Evolutionary conservation across 495 filamentous ascomycete species (phyloP), one percentile per base, ranked within the genome.

Genomic region (Venustampulla echinocandica): DNA sequence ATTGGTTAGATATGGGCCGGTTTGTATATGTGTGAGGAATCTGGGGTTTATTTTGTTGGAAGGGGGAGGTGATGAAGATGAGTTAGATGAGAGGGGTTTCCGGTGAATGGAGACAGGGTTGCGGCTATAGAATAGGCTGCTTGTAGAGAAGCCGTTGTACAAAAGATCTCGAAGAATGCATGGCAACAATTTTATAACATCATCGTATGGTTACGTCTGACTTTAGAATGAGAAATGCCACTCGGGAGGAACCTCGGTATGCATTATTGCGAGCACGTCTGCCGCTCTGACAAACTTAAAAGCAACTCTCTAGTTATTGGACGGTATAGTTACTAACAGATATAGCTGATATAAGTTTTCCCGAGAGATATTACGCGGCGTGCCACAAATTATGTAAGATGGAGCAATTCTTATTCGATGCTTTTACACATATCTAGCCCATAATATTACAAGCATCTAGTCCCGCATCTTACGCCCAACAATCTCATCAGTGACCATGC

Each of bases 1-100:
- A 87, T 93, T 64, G 87, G 87, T 80, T 93, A 80, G 33, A 39
- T 14, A 37, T 41, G 10, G 41, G 7, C 7, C 23, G 22, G 6
- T 57, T 39, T 57, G 49, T 57, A 48, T 43, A 47, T 35, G 36
- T 36, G 36, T 36, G 20, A 18, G 36, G 43, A 35, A 18, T 23
- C 19, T 7, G n/a, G 35, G 22, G 7, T 33, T 51, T 51, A 30
- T 5, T 46, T 46, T 49, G 18, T 51, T 46, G 22, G 46, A 33
- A 21, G 14, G 5, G 22, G 14, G 47, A 21, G 44, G 9, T 4
- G 20, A 21, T 20, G 18, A 22, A 45, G 25, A 11, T 20, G 42
- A 38, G 33, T 10, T 44, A 52, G 53, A 49, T 13, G 30, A 30
- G 34, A 32, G 18, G 41, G 17, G 45, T 40, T 47, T 28, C 44